A percentile compares a stretch with the other conserved stretches of the same genome.
phyloP scores from a whole-genome alignment of 2,329 filamentous ascomycete species.

The Mollisiaceae sp. region DNA sequence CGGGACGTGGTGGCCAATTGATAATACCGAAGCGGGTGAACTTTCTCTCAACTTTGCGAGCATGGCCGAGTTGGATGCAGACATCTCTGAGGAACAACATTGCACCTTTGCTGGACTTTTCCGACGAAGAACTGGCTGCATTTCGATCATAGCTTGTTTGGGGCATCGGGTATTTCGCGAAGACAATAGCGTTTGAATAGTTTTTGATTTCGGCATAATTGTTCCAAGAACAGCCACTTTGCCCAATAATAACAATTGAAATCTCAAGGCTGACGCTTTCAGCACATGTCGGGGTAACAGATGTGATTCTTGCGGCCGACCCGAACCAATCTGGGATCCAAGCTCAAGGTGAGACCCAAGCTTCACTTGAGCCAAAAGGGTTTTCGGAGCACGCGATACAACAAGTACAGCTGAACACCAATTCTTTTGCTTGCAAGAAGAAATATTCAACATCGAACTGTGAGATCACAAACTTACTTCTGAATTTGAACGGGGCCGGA shows the following conservation, averaged over 20 bases:
- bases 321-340: constrained; percentile 11
- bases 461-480: not conserved
- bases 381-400: not conserved
- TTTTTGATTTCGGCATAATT: not conserved
- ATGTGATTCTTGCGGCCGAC: not conserved
- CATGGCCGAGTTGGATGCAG: constrained; percentile 39
- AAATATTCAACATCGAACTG: not conserved
- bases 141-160: not conserved
- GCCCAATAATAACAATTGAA: not conserved
- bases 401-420: not conserved
- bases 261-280: constrained; percentile 5
- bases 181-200: not conserved
- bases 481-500: not conserved
- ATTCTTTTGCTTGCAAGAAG: not conserved
- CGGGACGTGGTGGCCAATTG: constrained; percentile 57
- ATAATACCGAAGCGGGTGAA: constrained; percentile 50
- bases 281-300: not conserved
- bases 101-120: constrained; percentile 18
- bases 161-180: not conserved
- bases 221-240: not conserved
- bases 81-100: constrained; percentile 31
- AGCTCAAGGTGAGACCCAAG: constrained; percentile 11
- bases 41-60: constrained; percentile 30
- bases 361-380: not conserved
- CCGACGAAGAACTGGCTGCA: not conserved